phyloP scores from a whole-genome alignment of 345 rosid species.

The Euclidium syriacum region DNA sequence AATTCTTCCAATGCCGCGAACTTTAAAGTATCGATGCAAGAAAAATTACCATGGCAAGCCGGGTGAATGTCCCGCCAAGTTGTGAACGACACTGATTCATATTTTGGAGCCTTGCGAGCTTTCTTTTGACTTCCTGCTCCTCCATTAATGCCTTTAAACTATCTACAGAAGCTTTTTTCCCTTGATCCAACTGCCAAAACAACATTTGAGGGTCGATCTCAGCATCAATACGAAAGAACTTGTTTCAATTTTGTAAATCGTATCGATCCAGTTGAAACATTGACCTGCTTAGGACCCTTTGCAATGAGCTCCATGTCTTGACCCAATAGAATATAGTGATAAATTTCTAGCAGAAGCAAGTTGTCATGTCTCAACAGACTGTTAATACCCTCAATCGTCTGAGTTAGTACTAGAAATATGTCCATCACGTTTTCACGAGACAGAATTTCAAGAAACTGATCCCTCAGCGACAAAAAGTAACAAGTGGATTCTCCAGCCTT shows the following conservation, averaged over 20 bases:
- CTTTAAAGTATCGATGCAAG: conserved; percentile 5
- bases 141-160: conserved; percentile 69
- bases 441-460: conserved; percentile 68
- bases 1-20: not conserved
- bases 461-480: conserved; percentile 65
- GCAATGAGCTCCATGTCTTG: conserved; percentile 73
- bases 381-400: conserved; percentile 48
- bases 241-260: not conserved
- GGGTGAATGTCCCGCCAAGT: conserved; percentile 82
- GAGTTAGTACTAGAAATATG: conserved; percentile 57
- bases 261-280: conserved; percentile 33
- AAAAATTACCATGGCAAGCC: conserved; percentile 63
- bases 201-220: not conserved
- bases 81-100: conserved; percentile 57
- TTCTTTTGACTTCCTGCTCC: conserved; percentile 60
- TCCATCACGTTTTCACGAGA: conserved; percentile 84
- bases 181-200: conserved; percentile 41
- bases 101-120: conserved; percentile 46
- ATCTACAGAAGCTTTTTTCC: conserved; percentile 43
- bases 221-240: not conserved
- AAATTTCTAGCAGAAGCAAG: conserved; percentile 70
- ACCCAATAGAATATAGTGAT: conserved; percentile 63
- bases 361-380: conserved; percentile 75
- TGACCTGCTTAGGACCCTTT: conserved; percentile 45
- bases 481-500: conserved; percentile 65